phyloP scores from a whole-genome alignment of 345 rosid species.

The Cardamine chenopodiifolia region DNA sequence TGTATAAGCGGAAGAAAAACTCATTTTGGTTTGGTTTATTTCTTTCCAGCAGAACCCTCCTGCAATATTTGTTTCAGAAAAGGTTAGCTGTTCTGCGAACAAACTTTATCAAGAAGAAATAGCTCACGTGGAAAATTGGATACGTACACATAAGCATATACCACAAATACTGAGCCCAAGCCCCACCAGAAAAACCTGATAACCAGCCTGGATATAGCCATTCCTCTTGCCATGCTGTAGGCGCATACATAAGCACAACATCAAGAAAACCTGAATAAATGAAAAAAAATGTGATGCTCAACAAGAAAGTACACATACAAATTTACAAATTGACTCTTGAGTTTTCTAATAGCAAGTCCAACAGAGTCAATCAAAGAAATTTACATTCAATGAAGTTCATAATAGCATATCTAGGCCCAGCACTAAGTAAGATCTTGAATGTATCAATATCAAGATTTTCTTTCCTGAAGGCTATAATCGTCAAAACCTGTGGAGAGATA shows the following conservation, averaged over 20 bases:
- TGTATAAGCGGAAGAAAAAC: conserved; percentile 77
- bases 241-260: conserved; percentile 91
- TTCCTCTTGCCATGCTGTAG: conserved; percentile 85
- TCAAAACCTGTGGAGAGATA: conserved; percentile 61
- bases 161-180: conserved; percentile 63
- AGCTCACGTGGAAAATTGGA: conserved; percentile 9
- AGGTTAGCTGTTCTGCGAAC: conserved; percentile 25
- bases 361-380: conserved; percentile 25
- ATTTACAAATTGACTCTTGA: conserved; percentile 18
- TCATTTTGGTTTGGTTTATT: conserved; percentile 60
- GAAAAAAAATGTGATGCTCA: conserved; percentile 32
- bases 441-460: conserved; percentile 62
- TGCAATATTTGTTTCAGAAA: conserved; percentile 47
- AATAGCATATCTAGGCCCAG: conserved; percentile 84
- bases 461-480: conserved; percentile 80
- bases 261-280: conserved; percentile 71
- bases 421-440: conserved; percentile 75
- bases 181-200: conserved; percentile 91
- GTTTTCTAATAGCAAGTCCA: conserved; percentile 24
- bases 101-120: conserved; percentile 24
- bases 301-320: conserved; percentile 27
- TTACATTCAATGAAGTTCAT: conserved; percentile 91
- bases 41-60: conserved; percentile 78
- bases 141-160: conserved; percentile 81
- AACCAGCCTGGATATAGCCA: conserved; percentile 95